A percentile compares a stretch with the other conserved stretches of the same genome.
These are phyloP conservation scores for Pseudozyma thailandica DNA, from an alignment of 1,284 basidiomycete genomes.

Conservation along the genomic window DNA sequence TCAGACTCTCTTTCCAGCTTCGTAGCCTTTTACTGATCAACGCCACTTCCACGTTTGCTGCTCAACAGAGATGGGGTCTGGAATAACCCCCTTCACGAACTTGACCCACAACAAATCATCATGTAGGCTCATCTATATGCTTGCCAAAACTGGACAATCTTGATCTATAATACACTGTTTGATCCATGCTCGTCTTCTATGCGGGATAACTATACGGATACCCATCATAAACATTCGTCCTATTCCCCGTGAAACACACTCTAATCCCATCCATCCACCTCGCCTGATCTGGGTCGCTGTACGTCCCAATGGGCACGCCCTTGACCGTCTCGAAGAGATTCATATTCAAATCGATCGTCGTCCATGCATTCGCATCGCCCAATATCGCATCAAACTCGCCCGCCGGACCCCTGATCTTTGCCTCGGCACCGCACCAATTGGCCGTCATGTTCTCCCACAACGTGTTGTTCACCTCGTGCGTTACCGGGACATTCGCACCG, in stretches of 20 bases:
- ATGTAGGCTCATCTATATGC: not conserved
- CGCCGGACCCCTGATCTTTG: constrained; percentile 27
- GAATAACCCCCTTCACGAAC: constrained; percentile 5
- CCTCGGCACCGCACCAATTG: constrained; percentile 49
- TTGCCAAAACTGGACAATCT: constrained; percentile 18
- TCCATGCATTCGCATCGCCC: constrained; percentile 40
- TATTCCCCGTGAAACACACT: constrained; percentile 25
- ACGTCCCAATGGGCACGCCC: constrained; percentile 28
- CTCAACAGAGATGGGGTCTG: constrained; percentile 21
- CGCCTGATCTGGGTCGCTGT: constrained; percentile 20
- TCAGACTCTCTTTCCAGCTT: not conserved
- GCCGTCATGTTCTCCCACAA: constrained; percentile 32
- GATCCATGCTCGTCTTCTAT: not conserved
- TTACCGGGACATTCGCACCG: constrained; percentile 3
- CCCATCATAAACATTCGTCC: constrained; percentile 23
- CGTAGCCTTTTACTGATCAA: not conserved
- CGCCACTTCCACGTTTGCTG: not conserved
- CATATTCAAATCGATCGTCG: constrained; percentile 35
- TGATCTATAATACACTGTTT: constrained; percentile 13
- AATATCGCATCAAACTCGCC: constrained; percentile 29
- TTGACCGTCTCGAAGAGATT: constrained; percentile 32
- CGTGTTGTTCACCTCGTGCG: constrained; percentile 7
- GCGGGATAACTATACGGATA: constrained; percentile 22
- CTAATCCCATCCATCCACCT: constrained; percentile 23
- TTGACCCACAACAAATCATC: not conserved